Conservation (phyloP, 768 basidiomycete species). For the Tulasnella sp. region DNA sequence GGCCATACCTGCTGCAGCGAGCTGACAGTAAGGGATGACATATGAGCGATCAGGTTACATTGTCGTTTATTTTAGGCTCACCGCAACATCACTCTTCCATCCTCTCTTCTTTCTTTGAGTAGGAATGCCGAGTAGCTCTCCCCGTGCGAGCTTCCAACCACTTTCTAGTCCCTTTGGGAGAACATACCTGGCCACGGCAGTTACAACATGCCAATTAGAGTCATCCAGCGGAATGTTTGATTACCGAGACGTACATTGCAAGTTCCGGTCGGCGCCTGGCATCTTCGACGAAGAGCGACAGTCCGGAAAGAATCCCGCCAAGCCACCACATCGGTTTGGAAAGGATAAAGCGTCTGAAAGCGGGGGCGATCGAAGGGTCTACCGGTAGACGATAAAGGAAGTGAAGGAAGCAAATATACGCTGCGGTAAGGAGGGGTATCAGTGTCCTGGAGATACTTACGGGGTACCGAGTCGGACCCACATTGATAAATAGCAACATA, state of each 20-base stretch:
- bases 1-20: conserved; percentile 70
- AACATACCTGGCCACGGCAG: conserved; percentile 21
- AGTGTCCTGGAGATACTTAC: background rate
- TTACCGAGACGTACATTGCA: conserved; percentile 60
- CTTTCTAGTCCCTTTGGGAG: conserved; percentile 86
- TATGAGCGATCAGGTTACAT: conserved; percentile 3
- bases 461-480: conserved; percentile 26
- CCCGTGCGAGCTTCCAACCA: conserved; percentile 70
- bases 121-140: conserved; percentile 50
- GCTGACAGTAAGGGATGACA: conserved; percentile 21
- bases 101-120: conserved; percentile 31
- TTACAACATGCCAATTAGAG: background rate
- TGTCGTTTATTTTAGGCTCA: conserved; percentile 40
- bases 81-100: conserved; percentile 56
- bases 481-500: conserved; percentile 78
- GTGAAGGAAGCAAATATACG: conserved; percentile 17
- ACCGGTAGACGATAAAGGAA: background rate
- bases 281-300: conserved; percentile 80
- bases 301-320: conserved; percentile 58
- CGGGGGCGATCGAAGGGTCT: conserved; percentile 17
- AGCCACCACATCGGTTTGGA: conserved; percentile 66
- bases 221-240: background rate
- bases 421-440: background rate
- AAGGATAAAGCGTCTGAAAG: conserved; percentile 39
- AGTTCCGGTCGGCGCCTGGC: conserved; percentile 79